Conservation (phyloP, 2,329 filamentous ascomycete genomes). For the Diaporthe sp. region DNA sequence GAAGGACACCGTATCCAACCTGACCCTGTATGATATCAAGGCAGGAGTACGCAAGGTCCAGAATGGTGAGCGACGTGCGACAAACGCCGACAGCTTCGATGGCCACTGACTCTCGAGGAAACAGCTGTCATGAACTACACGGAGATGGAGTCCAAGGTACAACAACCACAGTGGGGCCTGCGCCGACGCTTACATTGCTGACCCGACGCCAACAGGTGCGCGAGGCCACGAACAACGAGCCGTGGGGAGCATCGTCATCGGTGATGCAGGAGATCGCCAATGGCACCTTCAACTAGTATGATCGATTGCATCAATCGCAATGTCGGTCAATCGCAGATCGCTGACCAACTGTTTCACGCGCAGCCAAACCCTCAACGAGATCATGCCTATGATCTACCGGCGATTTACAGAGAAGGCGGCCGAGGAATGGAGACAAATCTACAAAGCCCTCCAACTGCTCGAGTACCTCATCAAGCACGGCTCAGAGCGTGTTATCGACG, state of each 20-base stretch:
- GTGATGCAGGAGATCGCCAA: slow-evolving; percentile 99
- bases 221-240: slow-evolving; percentile 99
- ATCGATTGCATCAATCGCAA: slow-evolving; percentile 41
- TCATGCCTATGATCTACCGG: slow-evolving; percentile 99
- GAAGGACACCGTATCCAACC: slow-evolving; percentile 89
- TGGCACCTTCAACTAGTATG: slow-evolving; percentile 97
- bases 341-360: slow-evolving; percentile 36
- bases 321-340: background rate
- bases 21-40: slow-evolving; percentile 96
- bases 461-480: slow-evolving; percentile 98
- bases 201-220: slow-evolving; percentile 74
- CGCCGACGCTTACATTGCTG: slow-evolving; percentile 42
- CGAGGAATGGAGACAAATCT: slow-evolving; percentile 99
- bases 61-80: slow-evolving; percentile 78
- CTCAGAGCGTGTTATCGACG: slow-evolving; percentile 96
- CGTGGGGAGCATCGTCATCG: slow-evolving; percentile 89
- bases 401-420: slow-evolving; percentile 98
- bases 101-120: slow-evolving; percentile 18
- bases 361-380: slow-evolving; percentile 97
- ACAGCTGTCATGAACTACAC: slow-evolving; percentile 98
- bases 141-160: slow-evolving; percentile 85
- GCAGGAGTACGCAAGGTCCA: slow-evolving; percentile 95
- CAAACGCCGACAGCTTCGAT: background rate
- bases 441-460: slow-evolving; percentile 96
- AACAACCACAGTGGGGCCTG: slow-evolving; percentile 27